Evolutionary conservation across 164 flowering plant species (phyloP).

Genomic region (Platanus orientalis): DNA sequence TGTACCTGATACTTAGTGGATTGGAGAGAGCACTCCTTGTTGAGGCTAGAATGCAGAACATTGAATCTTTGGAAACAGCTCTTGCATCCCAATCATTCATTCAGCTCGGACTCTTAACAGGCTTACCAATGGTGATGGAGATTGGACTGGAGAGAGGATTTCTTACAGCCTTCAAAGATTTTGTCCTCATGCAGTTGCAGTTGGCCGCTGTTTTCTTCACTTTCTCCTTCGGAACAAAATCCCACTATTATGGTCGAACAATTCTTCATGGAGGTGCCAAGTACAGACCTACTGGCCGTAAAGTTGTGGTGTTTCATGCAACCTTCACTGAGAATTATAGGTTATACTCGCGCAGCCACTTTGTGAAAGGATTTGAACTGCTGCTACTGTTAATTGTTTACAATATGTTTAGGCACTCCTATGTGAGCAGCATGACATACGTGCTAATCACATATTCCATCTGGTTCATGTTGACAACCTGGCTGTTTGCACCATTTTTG

Average conservation of each 20-base stretch:
- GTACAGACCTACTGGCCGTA: slow-evolving; percentile 89
- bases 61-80: slow-evolving; percentile 78
- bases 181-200: slow-evolving; percentile 91
- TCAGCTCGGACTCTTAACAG: slow-evolving; percentile 93
- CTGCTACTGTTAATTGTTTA: slow-evolving; percentile 73
- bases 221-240: slow-evolving; percentile 81
- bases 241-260: slow-evolving; percentile 87
- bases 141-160: slow-evolving; percentile 90
- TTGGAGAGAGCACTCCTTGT: slow-evolving; percentile 56
- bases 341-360: slow-evolving; percentile 94
- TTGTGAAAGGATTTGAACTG: slow-evolving; percentile 88
- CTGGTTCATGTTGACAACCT: slow-evolving; percentile 86
- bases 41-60: slow-evolving; percentile 60
- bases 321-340: slow-evolving; percentile 85
- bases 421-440: slow-evolving; percentile 61
- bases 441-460: slow-evolving; percentile 72
- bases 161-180: slow-evolving; percentile 71
- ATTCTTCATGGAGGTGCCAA: slow-evolving; percentile 94
- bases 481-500: slow-evolving; percentile 93
- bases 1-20: slow-evolving; percentile 91
- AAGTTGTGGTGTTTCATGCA: slow-evolving; percentile 86
- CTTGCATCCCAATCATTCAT: slow-evolving; percentile 90
- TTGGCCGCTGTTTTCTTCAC: slow-evolving; percentile 94
- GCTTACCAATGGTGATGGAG: slow-evolving; percentile 95
- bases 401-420: slow-evolving; percentile 58